Conservation (phyloP, 441 rosid species). For the Pelargonium citronellum region DNA sequence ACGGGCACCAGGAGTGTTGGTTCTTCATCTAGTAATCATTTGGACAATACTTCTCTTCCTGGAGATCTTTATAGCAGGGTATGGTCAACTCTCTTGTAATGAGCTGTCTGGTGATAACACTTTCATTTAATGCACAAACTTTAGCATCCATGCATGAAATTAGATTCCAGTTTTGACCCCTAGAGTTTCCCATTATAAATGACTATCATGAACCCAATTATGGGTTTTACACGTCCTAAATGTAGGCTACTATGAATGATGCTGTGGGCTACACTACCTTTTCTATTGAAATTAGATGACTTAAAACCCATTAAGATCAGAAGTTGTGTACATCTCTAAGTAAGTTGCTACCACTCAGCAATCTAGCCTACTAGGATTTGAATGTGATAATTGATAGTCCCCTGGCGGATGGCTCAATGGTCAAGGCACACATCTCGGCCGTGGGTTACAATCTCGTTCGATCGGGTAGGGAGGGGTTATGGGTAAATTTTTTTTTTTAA, state of each 20-base stretch:
- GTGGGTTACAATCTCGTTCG: no score
- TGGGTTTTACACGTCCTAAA: neutral
- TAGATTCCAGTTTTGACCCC: neutral
- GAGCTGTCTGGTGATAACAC: neutral
- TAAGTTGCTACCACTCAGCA: neutral
- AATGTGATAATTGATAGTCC: neutral
- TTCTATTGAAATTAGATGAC: constrained; percentile 4
- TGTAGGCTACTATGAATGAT: neutral
- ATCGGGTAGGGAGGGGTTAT: no score
- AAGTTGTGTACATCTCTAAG: neutral
- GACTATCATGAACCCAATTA: neutral
- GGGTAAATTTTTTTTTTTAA: no score
- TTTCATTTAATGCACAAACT: constrained; percentile 2
- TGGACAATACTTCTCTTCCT: constrained; percentile 23
- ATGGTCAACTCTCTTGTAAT: constrained; percentile 12
- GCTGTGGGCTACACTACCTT: constrained; percentile 2
- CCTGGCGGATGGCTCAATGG: no score
- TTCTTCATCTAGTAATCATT: constrained; percentile 31
- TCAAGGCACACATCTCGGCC: no score
- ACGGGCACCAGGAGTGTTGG: constrained; percentile 19
- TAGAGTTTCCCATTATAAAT: neutral
- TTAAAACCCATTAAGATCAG: constrained; percentile 29
- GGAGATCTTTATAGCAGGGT: constrained; percentile 34
- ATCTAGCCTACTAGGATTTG: constrained; percentile 2
- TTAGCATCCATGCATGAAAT: neutral